Evolutionary conservation across 768 basidiomycete genomes (phyloP).

Genomic region (Pluteus cervinus): DNA sequence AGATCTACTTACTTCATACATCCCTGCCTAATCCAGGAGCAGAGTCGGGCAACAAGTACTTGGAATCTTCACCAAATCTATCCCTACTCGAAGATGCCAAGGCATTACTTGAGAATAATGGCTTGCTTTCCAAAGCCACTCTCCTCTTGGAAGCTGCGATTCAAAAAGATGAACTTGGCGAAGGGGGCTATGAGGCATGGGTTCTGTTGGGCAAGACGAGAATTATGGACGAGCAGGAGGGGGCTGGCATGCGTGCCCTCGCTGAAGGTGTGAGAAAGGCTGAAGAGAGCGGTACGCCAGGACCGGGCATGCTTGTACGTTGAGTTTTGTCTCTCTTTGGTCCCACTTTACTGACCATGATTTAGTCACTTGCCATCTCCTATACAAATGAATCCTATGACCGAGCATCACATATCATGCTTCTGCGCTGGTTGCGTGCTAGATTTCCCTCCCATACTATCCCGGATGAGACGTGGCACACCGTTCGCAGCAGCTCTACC

Average conservation of each 20-base stretch:
- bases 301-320: slow-evolving; percentile 74
- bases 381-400: slow-evolving; percentile 95
- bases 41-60: slow-evolving; percentile 72
- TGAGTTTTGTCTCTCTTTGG: background rate
- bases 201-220: slow-evolving; percentile 85
- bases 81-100: slow-evolving; percentile 70
- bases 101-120: slow-evolving; percentile 68
- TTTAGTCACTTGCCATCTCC: slow-evolving; percentile 88
- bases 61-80: slow-evolving; percentile 48
- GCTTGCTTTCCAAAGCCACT: slow-evolving; percentile 82
- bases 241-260: slow-evolving; percentile 75
- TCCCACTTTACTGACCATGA: slow-evolving; percentile 2
- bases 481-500: slow-evolving; percentile 47
- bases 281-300: slow-evolving; percentile 55
- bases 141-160: slow-evolving; percentile 89
- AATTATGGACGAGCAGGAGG: slow-evolving; percentile 86
- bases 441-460: slow-evolving; percentile 54
- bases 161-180: slow-evolving; percentile 71
- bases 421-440: slow-evolving; percentile 79
- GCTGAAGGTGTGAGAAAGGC: slow-evolving; percentile 65
- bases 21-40: slow-evolving; percentile 4
- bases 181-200: slow-evolving; percentile 88
- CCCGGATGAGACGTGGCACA: slow-evolving; percentile 48
- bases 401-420: slow-evolving; percentile 75
- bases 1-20: background rate